A percentile compares a stretch with the other conserved stretches of the same genome.
Evolutionary conservation across 2,329 filamentous ascomycete species (phyloP).

Genomic region (Hirsutella minnesotensis): DNA sequence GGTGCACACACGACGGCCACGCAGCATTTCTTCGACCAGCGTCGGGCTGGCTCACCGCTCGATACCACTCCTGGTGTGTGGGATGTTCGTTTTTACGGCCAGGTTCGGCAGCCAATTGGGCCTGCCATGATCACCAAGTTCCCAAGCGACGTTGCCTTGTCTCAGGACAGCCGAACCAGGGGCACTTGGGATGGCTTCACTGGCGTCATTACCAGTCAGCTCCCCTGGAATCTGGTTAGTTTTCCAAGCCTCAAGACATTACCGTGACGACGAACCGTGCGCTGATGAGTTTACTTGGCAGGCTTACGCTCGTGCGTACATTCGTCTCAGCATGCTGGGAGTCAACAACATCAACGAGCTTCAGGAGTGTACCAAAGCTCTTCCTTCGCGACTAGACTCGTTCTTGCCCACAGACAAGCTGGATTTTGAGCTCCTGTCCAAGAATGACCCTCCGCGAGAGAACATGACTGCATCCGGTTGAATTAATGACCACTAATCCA

Average conservation of each 20-base stretch:
- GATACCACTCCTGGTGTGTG: conserved; percentile 38
- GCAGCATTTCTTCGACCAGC: conserved; percentile 29
- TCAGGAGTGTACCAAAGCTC: conserved; percentile 38
- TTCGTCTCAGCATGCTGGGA: conserved; percentile 39
- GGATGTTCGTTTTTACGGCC: conserved; percentile 36
- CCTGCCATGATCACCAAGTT: conserved; percentile 25
- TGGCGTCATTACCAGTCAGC: conserved; percentile 14
- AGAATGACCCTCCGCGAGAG: background rate
- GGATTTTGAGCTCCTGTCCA: background rate
- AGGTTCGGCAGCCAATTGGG: conserved; percentile 16
- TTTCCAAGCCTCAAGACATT: background rate
- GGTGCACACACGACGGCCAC: conserved; percentile 39
- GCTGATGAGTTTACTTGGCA: conserved; percentile 6
- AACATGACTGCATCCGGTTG: background rate
- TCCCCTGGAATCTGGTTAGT: conserved; percentile 25
- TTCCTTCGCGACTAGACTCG: background rate
- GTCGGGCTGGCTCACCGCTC: conserved; percentile 28
- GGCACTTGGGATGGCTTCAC: conserved; percentile 24
- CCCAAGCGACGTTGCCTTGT: conserved; percentile 25
- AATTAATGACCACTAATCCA: no score
- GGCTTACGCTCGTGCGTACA: conserved; percentile 38
- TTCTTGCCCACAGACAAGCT: background rate
- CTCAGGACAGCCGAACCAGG: conserved; percentile 19
- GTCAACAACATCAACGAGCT: conserved; percentile 42
- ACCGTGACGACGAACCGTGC: background rate